Percentiles rank a stretch among this genome's conserved stretches.
These are phyloP conservation scores for Berberis thunbergii DNA, from an alignment of 164 flowering plant species.

Conservation along the genomic window DNA sequence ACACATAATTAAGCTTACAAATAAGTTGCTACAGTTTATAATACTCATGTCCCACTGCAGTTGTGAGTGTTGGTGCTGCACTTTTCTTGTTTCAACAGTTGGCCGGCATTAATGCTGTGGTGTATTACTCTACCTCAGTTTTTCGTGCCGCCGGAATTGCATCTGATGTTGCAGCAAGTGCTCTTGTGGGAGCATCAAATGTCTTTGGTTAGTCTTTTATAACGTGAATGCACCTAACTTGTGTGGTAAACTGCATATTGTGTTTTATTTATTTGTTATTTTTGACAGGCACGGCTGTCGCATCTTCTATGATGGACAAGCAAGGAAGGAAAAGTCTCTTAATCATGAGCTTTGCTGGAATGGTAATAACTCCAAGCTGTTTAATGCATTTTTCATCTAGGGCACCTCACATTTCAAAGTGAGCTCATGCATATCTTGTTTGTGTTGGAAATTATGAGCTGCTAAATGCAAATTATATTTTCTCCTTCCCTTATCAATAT, in stretches of 20 bases:
- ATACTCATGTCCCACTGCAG: constrained; percentile 35
- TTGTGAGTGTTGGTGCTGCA: constrained; percentile 95
- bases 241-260: neutral
- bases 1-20: constrained; percentile 1
- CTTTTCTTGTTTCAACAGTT: constrained; percentile 94
- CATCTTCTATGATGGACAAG: constrained; percentile 94
- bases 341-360: constrained; percentile 82
- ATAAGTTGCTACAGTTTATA: neutral
- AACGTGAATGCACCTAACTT: neutral
- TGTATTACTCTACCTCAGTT: constrained; percentile 90
- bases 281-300: constrained; percentile 68
- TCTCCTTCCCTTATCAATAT: no score
- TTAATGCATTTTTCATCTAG: no score
- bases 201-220: constrained; percentile 62
- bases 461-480: no score
- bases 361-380: constrained; percentile 36
- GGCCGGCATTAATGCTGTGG: constrained; percentile 98
- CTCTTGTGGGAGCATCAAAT: constrained; percentile 93
- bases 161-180: constrained; percentile 99
- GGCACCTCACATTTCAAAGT: no score
- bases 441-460: no score
- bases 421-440: no score
- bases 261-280: neutral
- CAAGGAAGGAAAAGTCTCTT: constrained; percentile 96
- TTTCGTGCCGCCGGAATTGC: constrained; percentile 91